Percentiles rank a stretch among this genome's conserved stretches.
phyloP scores from a whole-genome alignment of 805 yeast species.

The Zygoascus biomembranicola region DNA sequence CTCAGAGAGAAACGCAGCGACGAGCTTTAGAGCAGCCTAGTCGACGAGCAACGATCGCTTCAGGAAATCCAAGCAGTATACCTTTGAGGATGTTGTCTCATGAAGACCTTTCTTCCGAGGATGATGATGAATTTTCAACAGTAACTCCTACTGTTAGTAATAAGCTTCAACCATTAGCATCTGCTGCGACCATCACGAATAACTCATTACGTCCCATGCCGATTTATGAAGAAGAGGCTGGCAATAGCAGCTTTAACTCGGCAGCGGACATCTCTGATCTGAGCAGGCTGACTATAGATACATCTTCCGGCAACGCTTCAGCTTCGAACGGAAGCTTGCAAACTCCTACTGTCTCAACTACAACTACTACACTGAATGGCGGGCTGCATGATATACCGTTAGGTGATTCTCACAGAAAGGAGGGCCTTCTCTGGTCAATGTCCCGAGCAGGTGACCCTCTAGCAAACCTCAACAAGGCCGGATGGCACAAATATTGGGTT shows the following conservation, averaged over 20 bases:
- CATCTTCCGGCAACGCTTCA: neutral
- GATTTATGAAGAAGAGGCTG: neutral
- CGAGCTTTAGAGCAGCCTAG: slow-evolving; percentile 29
- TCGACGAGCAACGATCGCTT: neutral
- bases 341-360: neutral
- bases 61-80: neutral
- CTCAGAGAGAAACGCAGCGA: slow-evolving; percentile 31
- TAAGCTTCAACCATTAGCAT: neutral
- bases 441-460: slow-evolving; percentile 31
- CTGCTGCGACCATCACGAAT: neutral
- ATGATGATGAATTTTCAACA: neutral
- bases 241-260: neutral
- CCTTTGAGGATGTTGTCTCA: neutral
- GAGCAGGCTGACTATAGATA: neutral
- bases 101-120: neutral
- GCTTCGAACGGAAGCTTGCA: neutral
- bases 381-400: neutral
- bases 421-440: slow-evolving; percentile 38
- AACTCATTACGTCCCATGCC: neutral
- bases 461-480: slow-evolving; percentile 28
- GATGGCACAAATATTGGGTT: slow-evolving; percentile 89
- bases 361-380: neutral
- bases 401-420: slow-evolving; percentile 22
- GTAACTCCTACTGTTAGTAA: neutral
- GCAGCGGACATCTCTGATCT: neutral